These are phyloP conservation scores for Emericellopsis atlantica DNA, from an alignment of 2,329 filamentous ascomycete genomes.

Conservation along the genomic window DNA sequence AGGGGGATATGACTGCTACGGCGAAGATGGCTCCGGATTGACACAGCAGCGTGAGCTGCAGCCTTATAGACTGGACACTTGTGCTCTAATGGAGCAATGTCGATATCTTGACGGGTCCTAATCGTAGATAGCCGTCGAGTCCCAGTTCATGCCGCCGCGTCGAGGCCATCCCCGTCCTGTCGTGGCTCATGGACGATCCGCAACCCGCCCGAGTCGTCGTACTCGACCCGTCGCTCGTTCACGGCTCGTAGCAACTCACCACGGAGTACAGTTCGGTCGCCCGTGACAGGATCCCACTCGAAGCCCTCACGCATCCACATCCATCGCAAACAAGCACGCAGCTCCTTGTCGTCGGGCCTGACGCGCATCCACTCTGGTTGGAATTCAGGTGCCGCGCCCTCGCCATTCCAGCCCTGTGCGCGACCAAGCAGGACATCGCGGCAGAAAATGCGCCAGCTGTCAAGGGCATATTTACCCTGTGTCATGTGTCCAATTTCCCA, in stretches of 20 bases:
- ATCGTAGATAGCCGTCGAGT: too few relatives aligned
- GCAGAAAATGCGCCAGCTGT: conserved; percentile 92
- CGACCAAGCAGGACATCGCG: conserved; percentile 61
- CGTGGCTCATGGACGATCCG: conserved; percentile 21
- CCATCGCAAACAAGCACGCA: conserved; percentile 79
- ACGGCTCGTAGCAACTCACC: conserved; percentile 43
- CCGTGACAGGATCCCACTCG: conserved; percentile 65
- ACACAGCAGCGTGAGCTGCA: too few relatives aligned
- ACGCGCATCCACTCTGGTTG: conserved; percentile 89
- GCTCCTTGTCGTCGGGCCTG: conserved; percentile 70
- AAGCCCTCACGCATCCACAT: conserved; percentile 84
- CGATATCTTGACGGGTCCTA: too few relatives aligned
- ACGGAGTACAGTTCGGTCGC: conserved; percentile 41
- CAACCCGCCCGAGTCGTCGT: conserved; percentile 35
- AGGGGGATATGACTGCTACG: too few relatives aligned
- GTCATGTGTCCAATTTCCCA: conserved; percentile 86
- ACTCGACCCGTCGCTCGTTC: conserved; percentile 42
- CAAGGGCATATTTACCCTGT: conserved; percentile 69
- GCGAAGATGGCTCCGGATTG: too few relatives aligned
- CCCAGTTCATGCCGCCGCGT: too few relatives aligned
- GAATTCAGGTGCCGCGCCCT: conserved; percentile 37
- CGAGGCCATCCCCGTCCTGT: too few relatives aligned
- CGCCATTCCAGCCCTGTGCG: conserved; percentile 54
- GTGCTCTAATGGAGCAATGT: too few relatives aligned
- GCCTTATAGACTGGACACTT: too few relatives aligned